Conservation (phyloP, 768 basidiomycete species). For the Ramaria sp. region DNA sequence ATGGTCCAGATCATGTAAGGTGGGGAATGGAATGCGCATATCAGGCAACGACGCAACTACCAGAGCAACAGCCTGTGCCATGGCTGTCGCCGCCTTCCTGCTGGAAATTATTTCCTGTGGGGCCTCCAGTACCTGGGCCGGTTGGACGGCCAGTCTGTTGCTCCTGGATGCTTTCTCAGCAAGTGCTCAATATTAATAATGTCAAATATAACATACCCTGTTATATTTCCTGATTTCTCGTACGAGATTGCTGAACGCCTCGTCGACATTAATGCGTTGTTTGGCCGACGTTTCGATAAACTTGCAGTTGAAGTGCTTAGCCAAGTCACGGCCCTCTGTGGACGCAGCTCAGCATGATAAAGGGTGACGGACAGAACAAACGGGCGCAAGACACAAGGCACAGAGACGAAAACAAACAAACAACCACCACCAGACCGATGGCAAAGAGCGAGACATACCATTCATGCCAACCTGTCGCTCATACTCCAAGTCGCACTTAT, state of each 20-base stretch:
- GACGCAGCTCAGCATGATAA: not conserved
- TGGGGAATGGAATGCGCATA: not conserved
- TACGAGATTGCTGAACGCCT: conserved; percentile 88
- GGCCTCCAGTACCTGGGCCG: conserved; percentile 31
- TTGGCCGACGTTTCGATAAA: conserved; percentile 97
- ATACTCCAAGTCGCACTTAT: conserved; percentile 93
- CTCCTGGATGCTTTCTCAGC: conserved; percentile 33
- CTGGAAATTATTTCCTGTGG: conserved; percentile 32
- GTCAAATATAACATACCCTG: conserved; percentile 43
- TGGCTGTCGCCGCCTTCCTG: conserved; percentile 37
- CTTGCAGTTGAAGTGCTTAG: conserved; percentile 87
- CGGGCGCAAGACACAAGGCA: too few relatives aligned
- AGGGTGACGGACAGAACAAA: not conserved
- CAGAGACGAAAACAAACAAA: too few relatives aligned
- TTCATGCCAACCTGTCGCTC: conserved; percentile 95
- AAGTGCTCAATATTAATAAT: not conserved
- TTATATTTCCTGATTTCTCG: conserved; percentile 91
- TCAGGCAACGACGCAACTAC: conserved; percentile 49
- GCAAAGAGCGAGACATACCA: conserved; percentile 36
- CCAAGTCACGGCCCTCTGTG: conserved; percentile 92
- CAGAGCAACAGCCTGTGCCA: conserved; percentile 47
- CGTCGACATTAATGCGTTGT: conserved; percentile 92
- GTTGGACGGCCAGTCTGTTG: conserved; percentile 67
- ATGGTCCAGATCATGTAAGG: not conserved
- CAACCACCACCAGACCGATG: conserved; percentile 13